Evolutionary conservation across 2,329 filamentous ascomycete genomes (phyloP), one percentile per base, ranked within the genome.

Genomic region (Botrytis aclada): DNA sequence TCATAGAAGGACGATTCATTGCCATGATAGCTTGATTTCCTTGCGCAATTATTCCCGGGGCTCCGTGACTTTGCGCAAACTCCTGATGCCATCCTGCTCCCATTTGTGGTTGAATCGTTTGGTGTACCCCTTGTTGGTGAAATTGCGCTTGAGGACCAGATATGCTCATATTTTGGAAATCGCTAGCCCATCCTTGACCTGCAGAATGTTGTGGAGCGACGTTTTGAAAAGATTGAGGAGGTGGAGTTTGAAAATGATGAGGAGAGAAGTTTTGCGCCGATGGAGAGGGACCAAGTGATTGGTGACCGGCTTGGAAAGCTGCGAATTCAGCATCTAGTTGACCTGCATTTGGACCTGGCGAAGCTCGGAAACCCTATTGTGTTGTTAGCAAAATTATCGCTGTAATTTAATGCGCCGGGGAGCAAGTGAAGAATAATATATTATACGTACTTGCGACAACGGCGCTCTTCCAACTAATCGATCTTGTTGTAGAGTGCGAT

Each of bases 401-500:
- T 56, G 14, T 65, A 73, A 43, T 51, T 66, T 22, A 41, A 25
- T 66, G 25, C 29, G 43, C 22, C 20, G 47, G 12, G 9, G 41
- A 66, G 75, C 47, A 62, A n/a, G 16, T 12, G 12, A 43, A 32
- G 32, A 43, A 18, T 65, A 64, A 18, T 29, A 20, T 9, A 29
- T 29, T 14, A 64, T n/a, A 75, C 82, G 75, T 82, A 90, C 89
- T 81, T 90, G 87, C 67, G 84, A 82, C 62, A 87, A 84, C 70
- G 86, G 83, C 71, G 86, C 84, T 74, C 87, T 86, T 16, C 85
- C 83, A 51, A 85, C 82, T 58, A 92, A 81, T 64, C 90, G 88
- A 81, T 93, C 91, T 82, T 93, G 91, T 80, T 93, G 91, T 72
- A 93, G 84, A 14, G 89, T 91, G 72, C 90, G 85, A 80, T 93